Conservation (phyloP, 768 basidiomycete species). For the Russula virescens region DNA sequence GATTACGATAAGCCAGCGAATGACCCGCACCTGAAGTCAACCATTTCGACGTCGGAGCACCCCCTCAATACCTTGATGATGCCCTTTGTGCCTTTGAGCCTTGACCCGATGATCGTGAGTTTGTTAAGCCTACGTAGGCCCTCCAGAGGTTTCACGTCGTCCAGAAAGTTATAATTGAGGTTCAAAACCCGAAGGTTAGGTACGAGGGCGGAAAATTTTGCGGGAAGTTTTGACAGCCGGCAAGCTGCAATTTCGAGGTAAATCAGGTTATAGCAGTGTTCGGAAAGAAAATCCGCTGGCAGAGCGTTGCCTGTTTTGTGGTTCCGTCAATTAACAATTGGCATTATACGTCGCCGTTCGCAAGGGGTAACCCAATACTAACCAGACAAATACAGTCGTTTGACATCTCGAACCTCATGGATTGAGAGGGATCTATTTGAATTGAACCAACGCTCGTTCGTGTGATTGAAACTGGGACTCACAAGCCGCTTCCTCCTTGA, state of each 20-base stretch:
- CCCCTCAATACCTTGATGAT: conserved; percentile 66
- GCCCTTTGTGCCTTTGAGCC: conserved; percentile 67
- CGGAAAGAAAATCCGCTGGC: conserved; percentile 50
- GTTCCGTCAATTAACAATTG: conserved; percentile 23
- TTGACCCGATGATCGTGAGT: conserved; percentile 78
- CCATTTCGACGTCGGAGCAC: conserved; percentile 77
- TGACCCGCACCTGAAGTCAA: conserved; percentile 76
- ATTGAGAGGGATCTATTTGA: conserved; percentile 39
- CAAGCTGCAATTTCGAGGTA: conserved; percentile 93
- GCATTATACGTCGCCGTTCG: conserved; percentile 20
- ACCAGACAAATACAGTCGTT: conserved; percentile 94
- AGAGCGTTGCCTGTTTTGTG: conserved; percentile 63
- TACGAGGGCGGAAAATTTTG: conserved; percentile 51
- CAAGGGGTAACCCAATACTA: conserved; percentile 32
- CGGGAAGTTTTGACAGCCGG: conserved; percentile 69
- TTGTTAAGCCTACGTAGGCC: conserved; percentile 75
- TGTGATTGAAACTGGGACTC: conserved; percentile 39
- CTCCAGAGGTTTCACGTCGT: conserved; percentile 59
- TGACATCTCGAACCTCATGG: conserved; percentile 83
- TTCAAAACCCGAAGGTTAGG: conserved; percentile 91
- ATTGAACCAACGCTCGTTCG: neutral
- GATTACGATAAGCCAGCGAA: conserved; percentile 22
- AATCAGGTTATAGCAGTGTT: conserved; percentile 81
- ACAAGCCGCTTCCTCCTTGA: conserved; percentile 73
- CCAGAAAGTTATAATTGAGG: conserved; percentile 95